Conservation (phyloP, 2,329 filamentous ascomycete species). For the Apiospora saccharicola region DNA sequence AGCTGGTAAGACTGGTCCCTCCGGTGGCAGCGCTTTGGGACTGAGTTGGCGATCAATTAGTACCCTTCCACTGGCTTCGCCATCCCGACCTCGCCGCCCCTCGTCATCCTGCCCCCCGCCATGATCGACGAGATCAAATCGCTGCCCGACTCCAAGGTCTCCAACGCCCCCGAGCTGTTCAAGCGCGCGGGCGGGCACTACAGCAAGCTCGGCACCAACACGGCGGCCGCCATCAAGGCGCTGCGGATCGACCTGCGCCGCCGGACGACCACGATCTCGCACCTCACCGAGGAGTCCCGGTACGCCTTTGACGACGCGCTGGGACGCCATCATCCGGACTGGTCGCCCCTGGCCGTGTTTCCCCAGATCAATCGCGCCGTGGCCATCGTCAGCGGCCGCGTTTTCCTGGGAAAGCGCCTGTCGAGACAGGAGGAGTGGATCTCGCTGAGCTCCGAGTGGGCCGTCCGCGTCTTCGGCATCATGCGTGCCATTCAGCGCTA, state of each 20-base stretch:
- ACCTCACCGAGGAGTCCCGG: background rate
- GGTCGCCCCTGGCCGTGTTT: background rate
- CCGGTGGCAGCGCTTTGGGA: background rate
- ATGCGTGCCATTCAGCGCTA: background rate
- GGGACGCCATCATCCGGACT: background rate
- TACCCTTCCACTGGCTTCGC: constrained; percentile 3
- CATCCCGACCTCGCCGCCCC: background rate
- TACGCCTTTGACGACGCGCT: background rate
- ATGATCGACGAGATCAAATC: constrained; percentile 22
- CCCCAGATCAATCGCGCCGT: constrained; percentile 11
- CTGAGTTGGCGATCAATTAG: background rate
- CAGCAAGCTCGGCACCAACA: constrained; percentile 64
- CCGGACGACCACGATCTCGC: background rate
- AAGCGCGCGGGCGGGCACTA: constrained; percentile 38
- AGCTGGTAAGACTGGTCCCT: background rate
- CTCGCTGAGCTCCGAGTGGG: constrained; percentile 9
- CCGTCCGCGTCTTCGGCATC: background rate
- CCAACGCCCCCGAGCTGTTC: constrained; percentile 46
- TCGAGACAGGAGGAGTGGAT: constrained; percentile 5
- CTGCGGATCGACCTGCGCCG: background rate
- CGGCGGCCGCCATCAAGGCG: constrained; percentile 10
- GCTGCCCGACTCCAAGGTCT: constrained; percentile 9
- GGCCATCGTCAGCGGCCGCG: constrained; percentile 10
- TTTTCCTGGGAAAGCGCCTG: background rate
- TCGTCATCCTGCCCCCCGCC: constrained; percentile 5